Conservation (phyloP, 1,139 yeast species). For the Geotrichum phurueaensis region DNA sequence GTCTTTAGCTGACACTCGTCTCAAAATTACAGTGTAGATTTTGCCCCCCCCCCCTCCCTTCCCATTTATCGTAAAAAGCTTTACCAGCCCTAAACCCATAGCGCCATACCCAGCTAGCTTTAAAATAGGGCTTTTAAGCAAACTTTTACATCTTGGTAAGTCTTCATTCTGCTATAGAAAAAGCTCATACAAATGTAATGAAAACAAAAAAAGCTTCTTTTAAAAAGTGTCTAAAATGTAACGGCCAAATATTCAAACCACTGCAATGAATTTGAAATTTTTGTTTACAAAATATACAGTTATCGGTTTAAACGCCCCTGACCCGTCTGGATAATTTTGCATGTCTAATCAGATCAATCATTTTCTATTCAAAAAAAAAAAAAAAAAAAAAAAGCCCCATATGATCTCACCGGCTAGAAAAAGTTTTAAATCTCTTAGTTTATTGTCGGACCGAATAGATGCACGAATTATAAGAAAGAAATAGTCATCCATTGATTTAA, state of each 20-base stretch:
- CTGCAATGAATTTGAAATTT: not conserved
- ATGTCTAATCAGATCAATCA: not conserved
- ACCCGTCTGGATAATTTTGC: not conserved
- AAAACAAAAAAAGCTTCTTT: not conserved
- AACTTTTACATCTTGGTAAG: not conserved
- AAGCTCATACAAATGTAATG: too few relatives aligned
- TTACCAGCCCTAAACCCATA: not conserved
- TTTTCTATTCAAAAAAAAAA: too few relatives aligned
- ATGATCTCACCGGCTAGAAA: not conserved
- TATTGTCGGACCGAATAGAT: not conserved
- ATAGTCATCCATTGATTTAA: not conserved
- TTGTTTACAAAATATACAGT: not conserved
- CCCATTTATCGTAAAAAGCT: not conserved
- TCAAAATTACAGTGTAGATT: not conserved
- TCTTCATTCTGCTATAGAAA: too few relatives aligned
- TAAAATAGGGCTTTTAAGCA: not conserved
- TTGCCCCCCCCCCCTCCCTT: too few relatives aligned
- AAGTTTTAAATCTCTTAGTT: not conserved
- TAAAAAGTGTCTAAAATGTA: not conserved
- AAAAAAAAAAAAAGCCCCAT: too few relatives aligned
- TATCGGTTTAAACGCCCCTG: not conserved
- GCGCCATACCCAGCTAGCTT: not conserved
- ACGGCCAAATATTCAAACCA: not conserved
- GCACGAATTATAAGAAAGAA: not conserved
- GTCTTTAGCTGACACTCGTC: too few relatives aligned